Conservation (phyloP, 2,329 filamentous ascomycete species). For the Cladophialophora carrionii region DNA sequence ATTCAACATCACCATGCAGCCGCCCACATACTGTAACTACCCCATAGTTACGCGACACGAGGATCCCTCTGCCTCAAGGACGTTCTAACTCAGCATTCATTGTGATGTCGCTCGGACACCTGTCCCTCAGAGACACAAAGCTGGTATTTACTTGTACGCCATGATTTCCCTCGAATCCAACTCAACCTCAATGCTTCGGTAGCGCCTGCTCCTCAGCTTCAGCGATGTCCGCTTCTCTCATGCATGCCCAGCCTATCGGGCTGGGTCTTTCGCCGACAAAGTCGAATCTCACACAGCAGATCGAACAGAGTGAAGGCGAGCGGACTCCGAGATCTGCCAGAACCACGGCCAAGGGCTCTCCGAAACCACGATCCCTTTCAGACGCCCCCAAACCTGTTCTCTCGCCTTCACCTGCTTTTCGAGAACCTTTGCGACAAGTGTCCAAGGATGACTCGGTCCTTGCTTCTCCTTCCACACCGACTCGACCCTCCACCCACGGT, state of each 20-base stretch:
- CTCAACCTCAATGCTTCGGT: conserved; percentile 6
- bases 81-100: background rate
- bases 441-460: conserved; percentile 71
- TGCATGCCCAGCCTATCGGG: conserved; percentile 26
- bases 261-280: conserved; percentile 27
- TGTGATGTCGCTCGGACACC: background rate
- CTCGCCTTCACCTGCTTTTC: conserved; percentile 63
- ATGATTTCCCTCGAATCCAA: background rate
- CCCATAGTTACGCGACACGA: background rate
- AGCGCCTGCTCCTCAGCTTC: conserved; percentile 1
- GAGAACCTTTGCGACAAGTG: conserved; percentile 54
- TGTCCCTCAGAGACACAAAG: background rate
- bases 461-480: conserved; percentile 69
- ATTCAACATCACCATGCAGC: background rate
- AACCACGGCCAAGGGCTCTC: conserved; percentile 37
- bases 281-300: conserved; percentile 35
- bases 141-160: background rate
- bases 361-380: conserved; percentile 66
- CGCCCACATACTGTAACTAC: background rate
- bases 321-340: conserved; percentile 32
- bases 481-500: conserved; percentile 64
- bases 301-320: conserved; percentile 36
- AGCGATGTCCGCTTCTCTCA: conserved; percentile 35
- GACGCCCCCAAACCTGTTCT: conserved; percentile 64
- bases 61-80: background rate